These are phyloP conservation scores for Cenchrus purpureus DNA, from an alignment of 176 grass and related monocot species.

Conservation along the genomic window DNA sequence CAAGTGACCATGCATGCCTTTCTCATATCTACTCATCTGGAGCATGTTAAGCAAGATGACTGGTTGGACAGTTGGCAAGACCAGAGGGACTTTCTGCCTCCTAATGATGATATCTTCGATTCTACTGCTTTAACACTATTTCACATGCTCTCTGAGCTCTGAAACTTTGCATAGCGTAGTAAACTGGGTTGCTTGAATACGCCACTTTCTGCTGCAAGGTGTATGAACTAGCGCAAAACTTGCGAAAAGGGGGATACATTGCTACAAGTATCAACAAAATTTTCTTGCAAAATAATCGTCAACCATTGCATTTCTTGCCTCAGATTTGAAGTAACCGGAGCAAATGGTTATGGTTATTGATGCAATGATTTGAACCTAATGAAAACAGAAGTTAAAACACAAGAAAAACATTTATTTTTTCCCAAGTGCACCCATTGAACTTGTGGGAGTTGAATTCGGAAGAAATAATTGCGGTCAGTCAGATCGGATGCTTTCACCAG, in stretches of 20 bases:
- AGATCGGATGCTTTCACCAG: conserved; percentile 31
- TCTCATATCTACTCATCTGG: conserved; percentile 46
- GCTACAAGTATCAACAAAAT: not conserved
- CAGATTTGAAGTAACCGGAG: not conserved
- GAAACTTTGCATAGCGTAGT: conserved; percentile 18
- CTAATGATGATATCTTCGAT: conserved; percentile 24
- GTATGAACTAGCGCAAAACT: not conserved
- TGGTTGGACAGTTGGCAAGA: conserved; percentile 23
- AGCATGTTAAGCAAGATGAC: conserved; percentile 32
- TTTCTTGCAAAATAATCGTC: not conserved
- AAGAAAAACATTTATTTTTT: not conserved
- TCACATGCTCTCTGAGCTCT: not conserved
- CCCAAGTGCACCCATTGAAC: not conserved
- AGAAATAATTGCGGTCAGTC: conserved; percentile 24
- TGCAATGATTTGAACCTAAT: not conserved
- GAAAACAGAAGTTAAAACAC: not conserved
- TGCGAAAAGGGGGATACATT: not conserved
- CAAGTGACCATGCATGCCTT: conserved; percentile 13
- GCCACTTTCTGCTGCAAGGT: not conserved
- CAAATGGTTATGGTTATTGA: not conserved
- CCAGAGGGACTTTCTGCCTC: not conserved
- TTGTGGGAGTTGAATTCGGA: conserved; percentile 13
- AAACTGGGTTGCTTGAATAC: not conserved
- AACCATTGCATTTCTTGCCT: no score
- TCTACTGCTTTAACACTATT: conserved; percentile 10